Evolutionary conservation across 805 yeast species (phyloP), one percentile per base, ranked within the genome.

Genomic region (Lachancea nothofagi): DNA sequence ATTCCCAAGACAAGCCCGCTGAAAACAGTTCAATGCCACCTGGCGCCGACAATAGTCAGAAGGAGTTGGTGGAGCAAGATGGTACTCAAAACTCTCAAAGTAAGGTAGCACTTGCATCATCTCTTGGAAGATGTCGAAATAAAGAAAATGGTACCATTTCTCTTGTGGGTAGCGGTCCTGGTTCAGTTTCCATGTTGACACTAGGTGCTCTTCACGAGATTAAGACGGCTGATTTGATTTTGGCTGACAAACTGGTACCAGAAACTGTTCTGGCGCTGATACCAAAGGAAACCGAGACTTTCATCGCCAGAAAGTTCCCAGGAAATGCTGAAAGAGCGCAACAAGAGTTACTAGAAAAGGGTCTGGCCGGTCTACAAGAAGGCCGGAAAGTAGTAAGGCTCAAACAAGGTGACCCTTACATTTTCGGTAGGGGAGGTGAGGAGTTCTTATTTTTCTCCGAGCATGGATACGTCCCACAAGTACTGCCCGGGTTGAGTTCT

Each of bases 251-350:
- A 55, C 70, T 90, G 19, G 97, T 90, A 0, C 97, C 97, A 3
- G 84, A 83, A 50, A 82, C 80, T 50, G 94, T 90, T 1, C 65
- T 90, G 25, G 85, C 81, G 32, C 63, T 89, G 14, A 80, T 90
- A n/a, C 97, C 97, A 0, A 59, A 72, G 22, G 69, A 70, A 22
- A 84, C 94, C 1, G 80, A 79, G 32, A 67, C 82, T 3, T 87
- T 83, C 57, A 88, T 90, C 43, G 97, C 97, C 2, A 73, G 87
- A 29, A 90, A 90, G 61, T 90, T 88, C 64, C 97, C 97, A 2
- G 97, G 97, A 1, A 90, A 90, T 58, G 97, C 97, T 1, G 96
- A 88, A 54, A 74, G 74, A 34, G 97, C 97, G 0, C 97, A 90
- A 61, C 74, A 83, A 44, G 96, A 90, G 61, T 70, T 90, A 31